A percentile compares a stretch with the other conserved stretches of the same genome.
phyloP scores from a whole-genome alignment of 2,329 filamentous ascomycete species.

The Karstenula rhodostoma region DNA sequence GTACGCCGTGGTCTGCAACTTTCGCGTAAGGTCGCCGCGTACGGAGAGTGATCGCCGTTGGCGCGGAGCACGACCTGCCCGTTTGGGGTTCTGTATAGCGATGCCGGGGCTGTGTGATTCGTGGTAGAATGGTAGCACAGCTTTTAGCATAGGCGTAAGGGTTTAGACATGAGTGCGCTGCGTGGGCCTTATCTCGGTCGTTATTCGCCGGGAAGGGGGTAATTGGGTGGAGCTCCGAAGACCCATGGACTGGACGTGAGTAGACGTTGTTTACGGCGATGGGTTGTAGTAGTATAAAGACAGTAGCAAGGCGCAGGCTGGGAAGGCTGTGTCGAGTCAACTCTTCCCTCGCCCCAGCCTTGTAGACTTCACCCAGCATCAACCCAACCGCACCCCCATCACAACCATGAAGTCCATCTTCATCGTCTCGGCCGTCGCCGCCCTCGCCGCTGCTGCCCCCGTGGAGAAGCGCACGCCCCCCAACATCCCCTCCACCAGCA shows the following conservation, averaged over 20 bases:
- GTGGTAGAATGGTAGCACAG: conserved; percentile 20
- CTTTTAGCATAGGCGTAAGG: conserved; percentile 23
- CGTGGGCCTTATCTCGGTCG: conserved; percentile 10
- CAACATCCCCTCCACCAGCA: conserved; percentile 67
- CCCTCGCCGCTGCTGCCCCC: conserved; percentile 39
- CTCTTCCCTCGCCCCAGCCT: neutral
- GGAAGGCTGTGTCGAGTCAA: conserved; percentile 4
- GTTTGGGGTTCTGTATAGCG: conserved; percentile 30
- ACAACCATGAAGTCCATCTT: conserved; percentile 42
- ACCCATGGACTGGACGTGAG: neutral
- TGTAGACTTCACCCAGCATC: neutral
- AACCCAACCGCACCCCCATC: conserved; percentile 3
- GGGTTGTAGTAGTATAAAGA: conserved; percentile 25
- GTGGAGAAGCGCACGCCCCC: conserved; percentile 57
- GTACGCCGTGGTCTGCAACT: conserved; percentile 25
- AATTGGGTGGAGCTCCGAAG: neutral
- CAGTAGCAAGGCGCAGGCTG: conserved; percentile 13
- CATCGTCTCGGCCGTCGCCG: conserved; percentile 29
- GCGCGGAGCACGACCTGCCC: conserved; percentile 36
- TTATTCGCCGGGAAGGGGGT: conserved; percentile 10
- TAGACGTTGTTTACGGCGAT: conserved; percentile 1
- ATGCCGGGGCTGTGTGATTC: conserved; percentile 19
- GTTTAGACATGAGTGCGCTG: conserved; percentile 11
- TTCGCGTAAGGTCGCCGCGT: conserved; percentile 21
- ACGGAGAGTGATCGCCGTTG: conserved; percentile 25